phyloP scores from a whole-genome alignment of 306 rosid species.

The Begonia masoniana region DNA sequence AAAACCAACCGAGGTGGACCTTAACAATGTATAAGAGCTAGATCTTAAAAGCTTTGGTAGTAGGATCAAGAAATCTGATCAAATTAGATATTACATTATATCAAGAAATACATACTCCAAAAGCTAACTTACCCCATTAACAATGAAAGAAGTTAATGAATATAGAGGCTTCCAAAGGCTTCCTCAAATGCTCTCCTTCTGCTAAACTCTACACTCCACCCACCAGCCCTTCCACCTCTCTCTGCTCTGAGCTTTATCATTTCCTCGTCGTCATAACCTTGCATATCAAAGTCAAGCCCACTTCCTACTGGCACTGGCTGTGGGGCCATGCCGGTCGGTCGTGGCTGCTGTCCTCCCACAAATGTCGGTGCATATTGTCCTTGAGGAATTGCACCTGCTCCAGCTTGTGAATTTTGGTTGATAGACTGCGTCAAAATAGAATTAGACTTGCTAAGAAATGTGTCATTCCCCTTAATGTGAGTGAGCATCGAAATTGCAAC shows the following conservation, averaged over 20 bases:
- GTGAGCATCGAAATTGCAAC: no score
- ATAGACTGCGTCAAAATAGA: slow-evolving; percentile 24
- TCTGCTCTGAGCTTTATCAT: slow-evolving; percentile 48
- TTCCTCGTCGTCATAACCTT: slow-evolving; percentile 64
- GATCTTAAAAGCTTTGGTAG: no score
- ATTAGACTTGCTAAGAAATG: no score
- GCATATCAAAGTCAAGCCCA: slow-evolving; percentile 33
- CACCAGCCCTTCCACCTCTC: slow-evolving; percentile 71
- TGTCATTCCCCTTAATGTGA: no score
- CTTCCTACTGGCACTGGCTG: slow-evolving; percentile 68
- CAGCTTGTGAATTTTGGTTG: slow-evolving; percentile 51
- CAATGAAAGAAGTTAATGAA: slow-evolving; percentile 13
- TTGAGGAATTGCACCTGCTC: slow-evolving; percentile 37
- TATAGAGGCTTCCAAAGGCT: slow-evolving; percentile 89
- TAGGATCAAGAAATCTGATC: no score
- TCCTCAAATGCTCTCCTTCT: slow-evolving; percentile 78
- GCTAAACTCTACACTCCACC: slow-evolving; percentile 67
- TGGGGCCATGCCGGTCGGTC: slow-evolving; percentile 70
- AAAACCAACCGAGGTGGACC: no score
- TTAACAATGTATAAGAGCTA: no score
- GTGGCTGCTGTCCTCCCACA: slow-evolving; percentile 63
- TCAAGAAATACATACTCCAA: no score
- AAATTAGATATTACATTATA: no score
- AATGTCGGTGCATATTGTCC: slow-evolving; percentile 86
- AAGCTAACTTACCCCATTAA: no score